phyloP scores from a whole-genome alignment of 1,284 basidiomycete genomes.

The Ceratobasidium sp. region DNA sequence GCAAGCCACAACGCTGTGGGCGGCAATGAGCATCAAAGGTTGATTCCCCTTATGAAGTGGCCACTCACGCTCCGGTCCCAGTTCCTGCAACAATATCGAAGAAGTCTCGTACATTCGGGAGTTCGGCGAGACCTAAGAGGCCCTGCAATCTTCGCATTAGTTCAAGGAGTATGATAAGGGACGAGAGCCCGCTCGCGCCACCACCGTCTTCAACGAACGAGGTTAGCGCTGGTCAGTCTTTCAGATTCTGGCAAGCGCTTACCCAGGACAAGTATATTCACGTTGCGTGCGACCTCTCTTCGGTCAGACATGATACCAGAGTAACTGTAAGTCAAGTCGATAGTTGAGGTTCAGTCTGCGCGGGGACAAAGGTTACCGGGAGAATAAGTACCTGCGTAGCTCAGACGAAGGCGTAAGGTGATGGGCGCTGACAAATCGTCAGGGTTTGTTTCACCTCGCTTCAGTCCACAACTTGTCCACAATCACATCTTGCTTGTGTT shows the following conservation, averaged over 20 bases:
- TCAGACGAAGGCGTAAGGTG: no score
- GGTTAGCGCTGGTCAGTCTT: no score
- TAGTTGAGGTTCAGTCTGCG: no score
- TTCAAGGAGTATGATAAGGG: neutral
- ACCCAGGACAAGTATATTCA: neutral
- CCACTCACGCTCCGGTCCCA: conserved; percentile 15
- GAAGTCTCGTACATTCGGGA: neutral
- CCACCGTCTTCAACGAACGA: neutral
- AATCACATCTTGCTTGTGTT: no score
- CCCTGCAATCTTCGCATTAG: neutral
- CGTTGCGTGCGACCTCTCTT: no score
- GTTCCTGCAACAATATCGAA: neutral
- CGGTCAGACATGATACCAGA: no score
- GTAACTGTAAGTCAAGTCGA: no score
- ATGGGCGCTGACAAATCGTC: no score
- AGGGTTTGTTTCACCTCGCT: no score
- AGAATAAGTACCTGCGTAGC: no score
- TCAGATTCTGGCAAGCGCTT: neutral
- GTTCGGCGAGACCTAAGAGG: neutral
- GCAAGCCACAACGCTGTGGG: neutral
- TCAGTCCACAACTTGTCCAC: no score
- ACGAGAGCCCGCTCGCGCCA: neutral
- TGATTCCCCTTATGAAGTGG: neutral
- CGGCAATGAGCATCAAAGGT: neutral
- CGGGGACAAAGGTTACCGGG: no score